Conservation (phyloP, 305 asterid genomes). For the Fraxinus sp. region DNA sequence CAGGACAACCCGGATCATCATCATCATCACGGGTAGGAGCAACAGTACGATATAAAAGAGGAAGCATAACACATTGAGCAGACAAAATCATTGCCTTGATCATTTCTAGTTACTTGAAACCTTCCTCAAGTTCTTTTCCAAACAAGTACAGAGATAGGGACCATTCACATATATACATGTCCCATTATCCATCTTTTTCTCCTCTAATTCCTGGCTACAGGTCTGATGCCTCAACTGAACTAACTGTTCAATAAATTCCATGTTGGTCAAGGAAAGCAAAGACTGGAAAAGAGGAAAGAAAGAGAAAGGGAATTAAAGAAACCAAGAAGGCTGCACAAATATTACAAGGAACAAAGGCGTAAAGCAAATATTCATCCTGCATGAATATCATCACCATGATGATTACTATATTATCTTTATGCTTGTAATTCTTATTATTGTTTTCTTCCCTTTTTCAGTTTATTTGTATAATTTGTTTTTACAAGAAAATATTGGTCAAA, state of each 20-base stretch:
- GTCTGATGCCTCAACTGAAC: constrained; percentile 1
- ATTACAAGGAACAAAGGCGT: not conserved
- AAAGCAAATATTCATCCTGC: constrained; percentile 16
- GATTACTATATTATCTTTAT: constrained; percentile 10
- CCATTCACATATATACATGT: constrained; percentile 20
- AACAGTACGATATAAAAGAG: not conserved
- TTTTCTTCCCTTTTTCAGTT: not conserved
- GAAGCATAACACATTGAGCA: constrained; percentile 13
- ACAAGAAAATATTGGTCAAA: not conserved
- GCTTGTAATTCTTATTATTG: not conserved
- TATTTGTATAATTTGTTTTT: not conserved
- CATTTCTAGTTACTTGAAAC: constrained; percentile 27
- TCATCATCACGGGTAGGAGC: constrained; percentile 31
- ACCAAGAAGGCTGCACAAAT: constrained; percentile 17
- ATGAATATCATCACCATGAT: constrained; percentile 13
- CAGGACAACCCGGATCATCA: constrained; percentile 96
- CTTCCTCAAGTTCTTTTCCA: constrained; percentile 9
- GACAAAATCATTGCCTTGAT: constrained; percentile 30
- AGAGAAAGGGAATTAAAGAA: constrained; percentile 4
- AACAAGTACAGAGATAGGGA: constrained; percentile 21
- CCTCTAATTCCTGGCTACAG: not conserved
- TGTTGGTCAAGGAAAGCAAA: not conserved
- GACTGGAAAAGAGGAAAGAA: not conserved
- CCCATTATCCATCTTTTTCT: constrained; percentile 2
- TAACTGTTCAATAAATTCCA: constrained; percentile 5